phyloP scores from a whole-genome alignment of 805 yeast species.

The Candida dajiaensis region DNA sequence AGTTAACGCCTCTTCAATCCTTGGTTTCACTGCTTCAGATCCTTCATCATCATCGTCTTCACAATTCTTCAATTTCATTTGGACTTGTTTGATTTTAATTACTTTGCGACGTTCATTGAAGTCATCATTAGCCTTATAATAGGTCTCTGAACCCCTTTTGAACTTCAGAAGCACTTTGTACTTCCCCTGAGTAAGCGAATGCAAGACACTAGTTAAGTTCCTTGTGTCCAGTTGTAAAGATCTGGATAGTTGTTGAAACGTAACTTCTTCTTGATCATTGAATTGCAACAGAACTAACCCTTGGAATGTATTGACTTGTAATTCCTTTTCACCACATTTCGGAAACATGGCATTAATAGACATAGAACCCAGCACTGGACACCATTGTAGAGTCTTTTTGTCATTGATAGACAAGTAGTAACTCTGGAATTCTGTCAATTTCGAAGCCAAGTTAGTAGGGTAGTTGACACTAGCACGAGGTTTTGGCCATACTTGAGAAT shows the following conservation, averaged over 20 bases:
- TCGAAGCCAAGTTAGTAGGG: slow-evolving; percentile 6
- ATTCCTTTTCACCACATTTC: slow-evolving; percentile 10
- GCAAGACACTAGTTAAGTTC: slow-evolving; percentile 13
- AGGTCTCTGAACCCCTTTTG: neutral
- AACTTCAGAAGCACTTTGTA: slow-evolving; percentile 14
- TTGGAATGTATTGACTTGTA: slow-evolving; percentile 17
- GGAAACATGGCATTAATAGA: slow-evolving; percentile 12
- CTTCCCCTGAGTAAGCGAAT: slow-evolving; percentile 20
- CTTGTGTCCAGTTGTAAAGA: slow-evolving; percentile 11
- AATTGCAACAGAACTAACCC: slow-evolving; percentile 17
- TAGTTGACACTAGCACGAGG: slow-evolving; percentile 4
- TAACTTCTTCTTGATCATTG: slow-evolving; percentile 11
- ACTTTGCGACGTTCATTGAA: slow-evolving; percentile 13
- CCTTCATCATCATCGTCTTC: slow-evolving; percentile 3
- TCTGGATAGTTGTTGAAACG: slow-evolving; percentile 11
- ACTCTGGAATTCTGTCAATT: slow-evolving; percentile 6
- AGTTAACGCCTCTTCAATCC: slow-evolving; percentile 10
- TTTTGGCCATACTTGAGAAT: slow-evolving; percentile 17
- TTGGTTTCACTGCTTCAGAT: neutral
- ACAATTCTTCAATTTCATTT: slow-evolving; percentile 14
- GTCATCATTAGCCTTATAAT: slow-evolving; percentile 11
- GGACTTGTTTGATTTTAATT: slow-evolving; percentile 15
- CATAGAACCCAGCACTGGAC: slow-evolving; percentile 19
- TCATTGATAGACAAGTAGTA: slow-evolving; percentile 10
- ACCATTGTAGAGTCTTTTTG: slow-evolving; percentile 14